phyloP scores from a whole-genome alignment of 108 stramenopile genomes.

The Licmophora abbreviata region DNA sequence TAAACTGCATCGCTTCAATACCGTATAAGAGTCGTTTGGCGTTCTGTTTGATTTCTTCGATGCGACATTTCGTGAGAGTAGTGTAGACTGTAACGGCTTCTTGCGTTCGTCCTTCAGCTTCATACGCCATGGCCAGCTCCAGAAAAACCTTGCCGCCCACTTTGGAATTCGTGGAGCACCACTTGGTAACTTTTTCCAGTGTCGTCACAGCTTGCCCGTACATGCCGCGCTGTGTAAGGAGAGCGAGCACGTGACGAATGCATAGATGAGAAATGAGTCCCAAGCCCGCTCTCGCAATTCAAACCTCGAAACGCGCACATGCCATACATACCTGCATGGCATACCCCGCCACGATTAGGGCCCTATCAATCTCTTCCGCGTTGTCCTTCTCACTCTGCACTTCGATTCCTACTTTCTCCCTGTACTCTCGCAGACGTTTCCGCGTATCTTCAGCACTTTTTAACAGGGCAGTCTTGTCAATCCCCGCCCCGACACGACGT shows the following conservation, averaged over 20 bases:
- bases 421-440: conserved; percentile 41
- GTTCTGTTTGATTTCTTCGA: conserved; percentile 71
- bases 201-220: conserved; percentile 72
- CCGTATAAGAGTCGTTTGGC: conserved; percentile 73
- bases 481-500: conserved; percentile 67
- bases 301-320: conserved; percentile 4
- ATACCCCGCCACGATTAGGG: conserved; percentile 34
- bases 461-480: conserved; percentile 19
- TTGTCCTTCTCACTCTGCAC: conserved; percentile 74
- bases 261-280: not conserved
- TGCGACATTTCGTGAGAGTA: conserved; percentile 56
- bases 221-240: conserved; percentile 71
- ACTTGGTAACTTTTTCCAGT: conserved; percentile 79
- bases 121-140: conserved; percentile 86
- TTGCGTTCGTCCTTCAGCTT: conserved; percentile 66
- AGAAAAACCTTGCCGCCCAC: conserved; percentile 75
- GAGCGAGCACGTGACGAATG: conserved; percentile 28
- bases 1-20: conserved; percentile 78
- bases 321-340: too few relatives aligned
- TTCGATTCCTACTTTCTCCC: conserved; percentile 70
- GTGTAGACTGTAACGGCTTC: conserved; percentile 65
- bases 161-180: conserved; percentile 69
- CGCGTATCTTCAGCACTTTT: conserved; percentile 45
- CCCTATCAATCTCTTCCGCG: conserved; percentile 63
- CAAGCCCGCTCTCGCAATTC: not conserved